Evolutionary conservation across 202 grass and related monocot genomes (phyloP), one percentile per base, ranked within the genome.

Genomic region (Zizania palustris): DNA sequence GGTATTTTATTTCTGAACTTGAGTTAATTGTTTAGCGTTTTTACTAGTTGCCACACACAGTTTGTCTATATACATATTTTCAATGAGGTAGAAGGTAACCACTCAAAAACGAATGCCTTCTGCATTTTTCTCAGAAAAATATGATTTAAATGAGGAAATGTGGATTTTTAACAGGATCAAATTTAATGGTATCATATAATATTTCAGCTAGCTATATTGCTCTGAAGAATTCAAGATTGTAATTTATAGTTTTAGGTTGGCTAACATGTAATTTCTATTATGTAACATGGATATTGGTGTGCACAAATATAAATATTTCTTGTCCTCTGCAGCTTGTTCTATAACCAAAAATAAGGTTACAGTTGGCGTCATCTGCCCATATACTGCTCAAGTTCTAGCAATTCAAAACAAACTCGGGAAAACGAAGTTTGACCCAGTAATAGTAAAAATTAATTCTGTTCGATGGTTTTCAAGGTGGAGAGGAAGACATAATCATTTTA

Each of bases 381-480:
- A 93, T 72, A 68, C 70, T 42, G 87, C 91, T 67, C 91, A 93
- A 90, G 91, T 93, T 80, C 5, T 76, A 21, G 78, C 81, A 76
- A 80, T 93, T 77, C 76, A 85, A 79, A 70, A 78, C 63, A 83
- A 80, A 43, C 0, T 88, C 5, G 40, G 61, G 43, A 90, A 74
- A 68, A 66, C 19, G 36, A 77, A 65, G 14, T 67, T 39, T 16
- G 73, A 13, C 34, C 40, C 57, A 3, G 3, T 85, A 18, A 6
- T 73, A 69, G 84, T 93, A 6, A 93, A 87, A 71, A 38, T 93
- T 63, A 90, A 68, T 73, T 85, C 91, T 28, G 85, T 90, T 90
- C 45, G 91, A 93, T 68, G 91, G 91, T 4, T 93, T 93, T 88
- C 91, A 93, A 85, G 91, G 91, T 11, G 86, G 85, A 3, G 91